Percentiles rank a stretch among this genome's conserved stretches.
phyloP scores from a whole-genome alignment of 768 basidiomycete species.

The Panaeolus papilionaceus region DNA sequence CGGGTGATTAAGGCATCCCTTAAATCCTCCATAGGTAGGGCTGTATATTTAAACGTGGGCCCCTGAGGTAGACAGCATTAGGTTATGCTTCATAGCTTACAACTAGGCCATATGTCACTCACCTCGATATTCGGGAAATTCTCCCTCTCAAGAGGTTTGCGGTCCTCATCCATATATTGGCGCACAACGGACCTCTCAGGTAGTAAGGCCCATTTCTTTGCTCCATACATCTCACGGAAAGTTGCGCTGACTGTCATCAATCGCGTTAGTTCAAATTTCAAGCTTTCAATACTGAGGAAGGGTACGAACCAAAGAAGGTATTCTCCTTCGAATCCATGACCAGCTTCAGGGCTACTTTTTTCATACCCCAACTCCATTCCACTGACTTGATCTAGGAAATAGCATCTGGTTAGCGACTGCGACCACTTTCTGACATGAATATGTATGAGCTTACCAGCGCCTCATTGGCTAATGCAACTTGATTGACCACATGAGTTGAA shows the following conservation, averaged over 20 bases:
- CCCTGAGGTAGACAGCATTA: too few relatives aligned
- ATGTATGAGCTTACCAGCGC: not conserved
- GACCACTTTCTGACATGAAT: not conserved
- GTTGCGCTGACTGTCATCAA: conserved; percentile 8
- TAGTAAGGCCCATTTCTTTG: conserved; percentile 18
- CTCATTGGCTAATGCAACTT: not conserved
- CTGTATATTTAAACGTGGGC: too few relatives aligned
- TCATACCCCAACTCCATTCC: conserved; percentile 27
- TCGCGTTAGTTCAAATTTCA: too few relatives aligned
- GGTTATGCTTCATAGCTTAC: too few relatives aligned
- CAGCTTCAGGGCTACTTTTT: conserved; percentile 20
- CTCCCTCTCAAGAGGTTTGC: not conserved
- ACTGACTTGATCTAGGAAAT: conserved; percentile 1
- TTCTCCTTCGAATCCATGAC: conserved; percentile 22
- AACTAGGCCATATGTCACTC: not conserved
- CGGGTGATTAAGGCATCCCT: too few relatives aligned
- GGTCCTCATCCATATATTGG: not conserved
- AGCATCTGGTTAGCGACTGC: too few relatives aligned
- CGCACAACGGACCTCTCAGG: conserved; percentile 19
- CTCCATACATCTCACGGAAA: conserved; percentile 11
- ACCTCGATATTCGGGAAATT: conserved; percentile 17
- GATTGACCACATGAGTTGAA: conserved; percentile 13
- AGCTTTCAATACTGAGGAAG: not conserved
- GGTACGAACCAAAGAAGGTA: conserved; percentile 22
- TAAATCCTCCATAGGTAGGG: too few relatives aligned